These are phyloP conservation scores for Aspergillus diversus DNA, from an alignment of 495 filamentous ascomycete genomes.

Conservation along the genomic window DNA sequence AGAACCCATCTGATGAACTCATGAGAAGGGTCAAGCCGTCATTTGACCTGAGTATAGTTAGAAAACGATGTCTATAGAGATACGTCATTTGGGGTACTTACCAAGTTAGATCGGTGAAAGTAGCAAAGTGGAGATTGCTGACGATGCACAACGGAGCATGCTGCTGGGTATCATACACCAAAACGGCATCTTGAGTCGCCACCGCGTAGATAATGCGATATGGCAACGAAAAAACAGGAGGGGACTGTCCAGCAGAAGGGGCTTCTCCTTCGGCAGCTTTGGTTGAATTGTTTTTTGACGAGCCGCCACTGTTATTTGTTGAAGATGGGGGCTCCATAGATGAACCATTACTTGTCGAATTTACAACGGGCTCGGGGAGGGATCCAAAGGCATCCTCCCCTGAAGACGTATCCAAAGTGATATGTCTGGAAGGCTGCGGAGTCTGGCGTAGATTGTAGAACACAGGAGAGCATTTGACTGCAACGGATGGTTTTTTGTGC, in stretches of 20 bases:
- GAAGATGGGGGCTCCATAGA: constrained; percentile 83
- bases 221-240: constrained; percentile 77
- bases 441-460: constrained; percentile 79
- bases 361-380: constrained; percentile 79
- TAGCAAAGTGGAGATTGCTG: constrained; percentile 95
- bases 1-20: constrained; percentile 97
- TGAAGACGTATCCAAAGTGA: constrained; percentile 92
- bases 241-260: constrained; percentile 54
- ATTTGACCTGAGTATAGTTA: constrained; percentile 67
- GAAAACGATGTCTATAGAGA: constrained; percentile 24
- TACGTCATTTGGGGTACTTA: constrained; percentile 46
- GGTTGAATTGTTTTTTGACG: constrained; percentile 48
- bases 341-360: constrained; percentile 55
- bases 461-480: constrained; percentile 90
- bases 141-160: constrained; percentile 89
- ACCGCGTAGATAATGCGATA: constrained; percentile 97
- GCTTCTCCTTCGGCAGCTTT: constrained; percentile 57
- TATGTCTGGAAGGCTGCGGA: constrained; percentile 74
- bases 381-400: constrained; percentile 80
- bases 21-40: constrained; percentile 93
- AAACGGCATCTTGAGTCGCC: constrained; percentile 94
- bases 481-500: constrained; percentile 97
- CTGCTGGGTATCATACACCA: constrained; percentile 97
- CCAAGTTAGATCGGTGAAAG: constrained; percentile 97
- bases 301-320: constrained; percentile 44